Conservation (phyloP, 257 asterid species). For the Forsythia suspensa region DNA sequence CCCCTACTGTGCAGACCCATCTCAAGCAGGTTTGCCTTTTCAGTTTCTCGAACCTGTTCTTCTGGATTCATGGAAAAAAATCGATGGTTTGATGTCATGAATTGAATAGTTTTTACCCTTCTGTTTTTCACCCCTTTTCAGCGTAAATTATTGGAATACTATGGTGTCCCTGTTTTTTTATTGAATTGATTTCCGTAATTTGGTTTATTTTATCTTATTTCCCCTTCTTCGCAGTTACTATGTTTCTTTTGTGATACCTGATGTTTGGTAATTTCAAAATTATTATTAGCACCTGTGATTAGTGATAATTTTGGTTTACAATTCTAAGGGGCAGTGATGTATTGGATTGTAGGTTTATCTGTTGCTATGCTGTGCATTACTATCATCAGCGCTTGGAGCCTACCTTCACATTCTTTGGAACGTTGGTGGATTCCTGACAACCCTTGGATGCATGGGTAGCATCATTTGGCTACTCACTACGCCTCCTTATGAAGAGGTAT, state of each 20-base stretch:
- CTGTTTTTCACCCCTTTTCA: no score
- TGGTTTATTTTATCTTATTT: background rate
- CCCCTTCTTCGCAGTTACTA: background rate
- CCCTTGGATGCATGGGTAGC: slow-evolving; percentile 24
- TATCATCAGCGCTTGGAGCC: slow-evolving; percentile 82
- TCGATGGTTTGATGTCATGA: background rate
- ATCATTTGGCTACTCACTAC: no score
- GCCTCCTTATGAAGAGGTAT: no score
- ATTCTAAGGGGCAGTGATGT: background rate
- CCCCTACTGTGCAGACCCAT: slow-evolving; percentile 85
- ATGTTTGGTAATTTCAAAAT: background rate
- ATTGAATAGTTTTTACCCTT: background rate
- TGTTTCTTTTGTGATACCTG: background rate
- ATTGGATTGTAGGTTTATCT: slow-evolving; percentile 67
- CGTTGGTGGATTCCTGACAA: slow-evolving; percentile 54
- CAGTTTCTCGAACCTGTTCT: background rate
- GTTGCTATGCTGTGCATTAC: slow-evolving; percentile 73
- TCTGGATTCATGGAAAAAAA: background rate
- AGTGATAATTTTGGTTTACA: background rate
- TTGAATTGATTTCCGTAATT: background rate
- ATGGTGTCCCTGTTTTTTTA: background rate
- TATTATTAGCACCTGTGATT: background rate
- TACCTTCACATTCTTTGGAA: slow-evolving; percentile 88
- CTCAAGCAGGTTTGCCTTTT: slow-evolving; percentile 63
- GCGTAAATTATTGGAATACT: background rate